phyloP scores from a whole-genome alignment of 73 alveolate genomes.

The Paramecium octaurelia region DNA sequence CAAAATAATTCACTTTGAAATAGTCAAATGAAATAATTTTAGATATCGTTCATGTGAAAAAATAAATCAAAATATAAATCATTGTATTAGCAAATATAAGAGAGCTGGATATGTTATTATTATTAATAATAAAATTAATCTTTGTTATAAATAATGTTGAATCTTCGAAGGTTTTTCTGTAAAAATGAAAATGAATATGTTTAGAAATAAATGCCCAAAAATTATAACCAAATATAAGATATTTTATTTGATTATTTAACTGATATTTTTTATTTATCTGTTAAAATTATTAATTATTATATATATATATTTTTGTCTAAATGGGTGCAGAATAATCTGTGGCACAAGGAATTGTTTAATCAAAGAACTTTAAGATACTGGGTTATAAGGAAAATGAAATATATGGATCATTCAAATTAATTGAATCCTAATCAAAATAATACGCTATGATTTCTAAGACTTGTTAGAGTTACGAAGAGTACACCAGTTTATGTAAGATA shows the following conservation, averaged over 20 bases:
- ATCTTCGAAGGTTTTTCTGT: background rate
- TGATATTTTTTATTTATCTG: background rate
- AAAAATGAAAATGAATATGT: background rate
- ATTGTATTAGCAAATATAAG: background rate
- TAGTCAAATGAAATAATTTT: too few relatives aligned
- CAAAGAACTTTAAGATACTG: background rate
- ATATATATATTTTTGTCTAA: background rate
- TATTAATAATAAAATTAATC: background rate
- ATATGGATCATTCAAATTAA: constrained; percentile 31
- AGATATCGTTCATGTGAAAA: background rate
- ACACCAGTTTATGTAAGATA: background rate
- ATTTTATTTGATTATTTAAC: constrained; percentile 2
- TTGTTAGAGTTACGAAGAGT: background rate
- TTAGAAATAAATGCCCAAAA: background rate
- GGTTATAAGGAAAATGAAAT: constrained; percentile 24
- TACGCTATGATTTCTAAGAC: constrained; percentile 39
- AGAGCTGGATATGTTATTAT: background rate
- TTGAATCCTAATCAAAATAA: background rate
- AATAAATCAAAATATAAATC: too few relatives aligned
- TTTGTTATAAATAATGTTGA: background rate
- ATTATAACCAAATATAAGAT: background rate
- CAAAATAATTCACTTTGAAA: too few relatives aligned
- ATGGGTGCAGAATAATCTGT: constrained; percentile 22
- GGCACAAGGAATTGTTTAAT: background rate
- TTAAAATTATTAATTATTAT: background rate